Conservation (phyloP, 108 stramenopile species). For the Nitzschia sp. region DNA sequence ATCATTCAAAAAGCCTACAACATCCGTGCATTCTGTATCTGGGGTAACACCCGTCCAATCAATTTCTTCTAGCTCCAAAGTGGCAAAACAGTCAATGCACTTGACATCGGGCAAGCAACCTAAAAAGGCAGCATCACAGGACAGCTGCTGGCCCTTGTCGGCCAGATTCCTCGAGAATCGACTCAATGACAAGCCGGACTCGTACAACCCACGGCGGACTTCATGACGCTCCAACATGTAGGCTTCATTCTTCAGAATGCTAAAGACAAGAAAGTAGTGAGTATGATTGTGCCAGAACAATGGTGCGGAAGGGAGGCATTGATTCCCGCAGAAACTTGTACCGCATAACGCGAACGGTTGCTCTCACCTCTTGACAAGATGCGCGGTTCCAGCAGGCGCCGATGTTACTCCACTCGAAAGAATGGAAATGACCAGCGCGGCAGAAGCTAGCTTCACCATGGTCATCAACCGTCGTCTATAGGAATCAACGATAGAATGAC, state of each 20-base stretch:
- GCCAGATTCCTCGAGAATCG: not conserved
- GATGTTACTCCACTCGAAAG: not conserved
- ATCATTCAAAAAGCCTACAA: constrained; percentile 49
- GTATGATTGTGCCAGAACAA: not conserved
- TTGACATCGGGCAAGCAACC: constrained; percentile 55
- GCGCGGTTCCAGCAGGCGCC: not conserved
- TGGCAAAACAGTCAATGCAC: constrained; percentile 73
- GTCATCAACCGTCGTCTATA: not conserved
- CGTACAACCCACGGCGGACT: not conserved
- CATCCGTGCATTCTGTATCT: constrained; percentile 69
- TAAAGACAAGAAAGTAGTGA: not conserved
- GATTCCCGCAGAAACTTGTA: no score
- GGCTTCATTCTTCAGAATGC: constrained; percentile 5
- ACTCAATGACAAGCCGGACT: not conserved
- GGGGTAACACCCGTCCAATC: constrained; percentile 84
- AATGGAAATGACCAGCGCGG: not conserved
- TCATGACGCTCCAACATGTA: constrained; percentile 10
- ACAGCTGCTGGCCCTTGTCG: not conserved
- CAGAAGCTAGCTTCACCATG: not conserved
- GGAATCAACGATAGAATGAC: no score
- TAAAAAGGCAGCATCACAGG: constrained; percentile 73
- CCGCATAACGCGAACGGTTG: no score
- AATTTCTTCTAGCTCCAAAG: constrained; percentile 55
- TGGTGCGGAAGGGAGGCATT: not conserved
- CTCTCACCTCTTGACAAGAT: constrained; percentile 1